Evolutionary conservation across 2,329 filamentous ascomycete genomes (phyloP).

Genomic region (Pyricularia sp.): DNA sequence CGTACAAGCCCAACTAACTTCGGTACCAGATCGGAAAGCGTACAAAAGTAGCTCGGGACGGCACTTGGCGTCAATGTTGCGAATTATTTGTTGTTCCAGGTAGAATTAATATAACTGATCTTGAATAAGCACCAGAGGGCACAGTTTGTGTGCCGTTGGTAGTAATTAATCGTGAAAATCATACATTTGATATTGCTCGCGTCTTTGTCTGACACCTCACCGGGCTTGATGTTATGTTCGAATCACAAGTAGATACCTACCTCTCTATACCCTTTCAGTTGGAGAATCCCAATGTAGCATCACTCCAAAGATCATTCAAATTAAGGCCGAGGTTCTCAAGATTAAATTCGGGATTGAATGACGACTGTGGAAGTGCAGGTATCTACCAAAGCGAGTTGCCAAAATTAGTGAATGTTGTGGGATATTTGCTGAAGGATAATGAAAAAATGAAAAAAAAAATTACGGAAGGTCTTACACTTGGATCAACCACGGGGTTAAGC

Average conservation of each 20-base stretch:
- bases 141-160: neutral
- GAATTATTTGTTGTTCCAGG: neutral
- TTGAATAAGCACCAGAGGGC: neutral
- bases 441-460: neutral
- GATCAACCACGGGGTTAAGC: constrained; percentile 10
- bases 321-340: constrained; percentile 10
- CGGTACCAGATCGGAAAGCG: neutral
- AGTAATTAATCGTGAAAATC: neutral
- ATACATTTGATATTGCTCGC: neutral
- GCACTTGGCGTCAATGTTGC: neutral
- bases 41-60: neutral
- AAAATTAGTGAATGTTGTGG: too few species aligned
- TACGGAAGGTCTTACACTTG: constrained; percentile 7
- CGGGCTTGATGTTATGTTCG: neutral
- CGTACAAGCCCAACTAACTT: neutral
- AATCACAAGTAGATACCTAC: neutral
- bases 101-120: neutral
- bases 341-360: constrained; percentile 11
- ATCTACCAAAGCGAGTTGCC: neutral
- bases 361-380: constrained; percentile 2
- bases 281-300: constrained; percentile 12
- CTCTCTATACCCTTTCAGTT: neutral
- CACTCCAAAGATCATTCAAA: constrained; percentile 13
- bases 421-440: neutral
- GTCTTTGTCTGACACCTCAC: neutral